Conservation (phyloP, 768 basidiomycete species). For the Kwoniella sp. region DNA sequence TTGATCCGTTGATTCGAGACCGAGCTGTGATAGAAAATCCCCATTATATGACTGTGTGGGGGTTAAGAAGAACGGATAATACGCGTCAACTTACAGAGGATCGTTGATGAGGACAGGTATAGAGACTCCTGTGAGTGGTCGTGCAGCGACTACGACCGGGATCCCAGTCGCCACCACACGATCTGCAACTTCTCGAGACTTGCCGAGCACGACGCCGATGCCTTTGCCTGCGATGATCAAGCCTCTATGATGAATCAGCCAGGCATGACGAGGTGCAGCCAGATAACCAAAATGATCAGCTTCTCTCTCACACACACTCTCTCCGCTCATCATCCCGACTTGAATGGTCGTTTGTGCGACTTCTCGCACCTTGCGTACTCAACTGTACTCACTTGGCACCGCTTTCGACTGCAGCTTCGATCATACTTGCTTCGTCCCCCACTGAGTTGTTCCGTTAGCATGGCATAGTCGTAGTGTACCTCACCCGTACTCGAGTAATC, state of each 20-base stretch:
- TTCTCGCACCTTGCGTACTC: too few species aligned
- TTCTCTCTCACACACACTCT: too few species aligned
- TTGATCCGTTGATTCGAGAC: too few species aligned
- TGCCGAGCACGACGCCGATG: not conserved
- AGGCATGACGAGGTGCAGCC: too few species aligned
- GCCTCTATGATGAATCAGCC: not conserved
- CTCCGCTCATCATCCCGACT: too few species aligned
- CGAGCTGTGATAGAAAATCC: too few species aligned
- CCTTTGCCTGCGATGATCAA: not conserved
- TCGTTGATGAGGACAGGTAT: slow-evolving; percentile 10
- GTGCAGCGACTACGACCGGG: slow-evolving; percentile 26
- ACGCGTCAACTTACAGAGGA: slow-evolving; percentile 8
- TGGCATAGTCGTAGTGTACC: too few species aligned
- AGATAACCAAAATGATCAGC: too few species aligned
- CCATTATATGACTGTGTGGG: too few species aligned
- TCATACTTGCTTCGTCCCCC: not conserved
- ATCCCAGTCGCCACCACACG: slow-evolving; percentile 11
- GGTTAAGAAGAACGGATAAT: too few species aligned
- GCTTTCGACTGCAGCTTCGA: slow-evolving; percentile 13
- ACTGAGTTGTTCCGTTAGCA: not conserved
- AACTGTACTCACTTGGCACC: slow-evolving; percentile 18
- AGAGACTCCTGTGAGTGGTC: slow-evolving; percentile 22
- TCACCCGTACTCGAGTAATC: too few species aligned
- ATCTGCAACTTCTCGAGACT: not conserved
- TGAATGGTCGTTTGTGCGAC: too few species aligned